These are phyloP conservation scores for Camelina laxa DNA, from an alignment of 345 rosid genomes.

Conservation along the genomic window DNA sequence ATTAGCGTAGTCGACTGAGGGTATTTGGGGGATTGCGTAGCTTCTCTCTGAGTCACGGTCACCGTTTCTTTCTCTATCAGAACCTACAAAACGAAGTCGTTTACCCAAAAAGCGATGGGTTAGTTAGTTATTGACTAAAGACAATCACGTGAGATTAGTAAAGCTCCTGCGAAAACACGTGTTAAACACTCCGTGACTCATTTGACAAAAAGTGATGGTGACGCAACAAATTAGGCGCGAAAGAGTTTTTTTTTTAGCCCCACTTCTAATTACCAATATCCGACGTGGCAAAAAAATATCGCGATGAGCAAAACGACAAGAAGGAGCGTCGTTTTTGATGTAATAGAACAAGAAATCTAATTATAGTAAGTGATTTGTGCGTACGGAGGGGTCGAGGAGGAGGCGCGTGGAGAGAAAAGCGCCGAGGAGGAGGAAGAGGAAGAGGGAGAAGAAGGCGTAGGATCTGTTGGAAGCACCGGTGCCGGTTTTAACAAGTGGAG, in stretches of 20 bases:
- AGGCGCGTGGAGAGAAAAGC: constrained; percentile 68
- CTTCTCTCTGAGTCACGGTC: background rate
- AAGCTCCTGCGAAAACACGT: constrained; percentile 28
- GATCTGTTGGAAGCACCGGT: constrained; percentile 47
- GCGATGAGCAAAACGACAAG: constrained; percentile 5
- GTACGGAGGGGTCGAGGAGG: constrained; percentile 58
- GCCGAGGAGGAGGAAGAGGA: constrained; percentile 67
- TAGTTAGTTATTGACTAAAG: background rate
- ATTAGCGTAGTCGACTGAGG: constrained; percentile 29
- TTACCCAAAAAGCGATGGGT: background rate
- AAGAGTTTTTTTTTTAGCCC: background rate
- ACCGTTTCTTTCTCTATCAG: constrained; percentile 40
- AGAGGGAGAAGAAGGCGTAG: constrained; percentile 48
- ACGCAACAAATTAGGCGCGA: constrained; percentile 30
- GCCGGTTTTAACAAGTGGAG: constrained; percentile 50
- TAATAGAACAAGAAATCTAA: background rate
- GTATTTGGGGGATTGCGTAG: background rate
- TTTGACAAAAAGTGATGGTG: constrained; percentile 28
- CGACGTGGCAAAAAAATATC: constrained; percentile 31
- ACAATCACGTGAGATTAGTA: constrained; percentile 5
- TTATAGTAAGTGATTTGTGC: constrained; percentile 9
- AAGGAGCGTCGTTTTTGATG: background rate
- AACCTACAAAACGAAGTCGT: constrained; percentile 26
- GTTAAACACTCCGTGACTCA: constrained; percentile 9
- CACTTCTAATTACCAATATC: background rate